phyloP scores from a whole-genome alignment of 1,139 yeast species.

The Suhomyces ambrosiae region DNA sequence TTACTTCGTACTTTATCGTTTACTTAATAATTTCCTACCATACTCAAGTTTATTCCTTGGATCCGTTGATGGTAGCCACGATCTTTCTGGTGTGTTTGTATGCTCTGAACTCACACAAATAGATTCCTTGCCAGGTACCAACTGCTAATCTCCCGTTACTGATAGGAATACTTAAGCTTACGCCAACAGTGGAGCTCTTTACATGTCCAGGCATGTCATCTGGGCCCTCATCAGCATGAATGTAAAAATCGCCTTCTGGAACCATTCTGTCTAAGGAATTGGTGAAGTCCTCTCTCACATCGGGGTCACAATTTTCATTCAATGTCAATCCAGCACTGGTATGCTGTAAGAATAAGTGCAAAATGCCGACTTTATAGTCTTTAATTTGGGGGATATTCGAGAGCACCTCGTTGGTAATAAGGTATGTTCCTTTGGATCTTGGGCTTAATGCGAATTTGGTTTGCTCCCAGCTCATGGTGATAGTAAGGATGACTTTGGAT shows the following conservation, averaged over 20 bases:
- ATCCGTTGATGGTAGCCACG: slow-evolving; percentile 75
- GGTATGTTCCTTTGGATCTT: slow-evolving; percentile 66
- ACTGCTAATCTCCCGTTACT: slow-evolving; percentile 64
- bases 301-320: slow-evolving; percentile 81
- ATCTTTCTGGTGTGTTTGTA: slow-evolving; percentile 63
- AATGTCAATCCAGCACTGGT: slow-evolving; percentile 77
- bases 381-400: slow-evolving; percentile 59
- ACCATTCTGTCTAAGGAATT: slow-evolving; percentile 63
- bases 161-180: slow-evolving; percentile 66
- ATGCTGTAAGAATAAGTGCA: slow-evolving; percentile 72
- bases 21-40: no score
- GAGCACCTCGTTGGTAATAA: slow-evolving; percentile 67
- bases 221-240: slow-evolving; percentile 74
- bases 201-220: slow-evolving; percentile 87
- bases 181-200: slow-evolving; percentile 67
- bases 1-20: no score
- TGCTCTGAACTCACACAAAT: slow-evolving; percentile 71
- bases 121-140: slow-evolving; percentile 88
- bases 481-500: not conserved
- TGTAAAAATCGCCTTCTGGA: slow-evolving; percentile 67
- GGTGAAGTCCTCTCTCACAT: slow-evolving; percentile 70
- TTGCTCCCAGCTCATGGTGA: slow-evolving; percentile 51
- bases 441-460: slow-evolving; percentile 57
- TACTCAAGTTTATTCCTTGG: slow-evolving; percentile 28
- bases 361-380: slow-evolving; percentile 61